Conservation (phyloP, 2,329 filamentous ascomycete species). For the Pestalotiopsis sp. region DNA sequence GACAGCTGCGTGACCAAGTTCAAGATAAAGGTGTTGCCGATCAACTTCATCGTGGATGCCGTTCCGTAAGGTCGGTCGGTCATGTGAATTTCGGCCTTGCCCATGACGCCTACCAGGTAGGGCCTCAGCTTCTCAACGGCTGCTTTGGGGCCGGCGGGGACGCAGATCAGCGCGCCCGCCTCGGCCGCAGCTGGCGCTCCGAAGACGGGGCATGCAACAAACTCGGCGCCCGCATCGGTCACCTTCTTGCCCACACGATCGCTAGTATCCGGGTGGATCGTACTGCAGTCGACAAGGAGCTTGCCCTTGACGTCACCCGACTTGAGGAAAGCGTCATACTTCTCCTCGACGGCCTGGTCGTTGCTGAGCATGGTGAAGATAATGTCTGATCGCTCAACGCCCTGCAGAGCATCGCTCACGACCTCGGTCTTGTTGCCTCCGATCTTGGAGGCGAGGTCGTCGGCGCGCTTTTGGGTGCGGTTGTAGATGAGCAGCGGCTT, state of each 20-base stretch:
- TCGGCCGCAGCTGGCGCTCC: constrained; percentile 66
- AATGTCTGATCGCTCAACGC: constrained; percentile 70
- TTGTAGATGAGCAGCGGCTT: constrained; percentile 80
- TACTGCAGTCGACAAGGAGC: constrained; percentile 85
- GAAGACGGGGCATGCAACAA: constrained; percentile 74
- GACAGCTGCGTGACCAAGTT: constrained; percentile 81
- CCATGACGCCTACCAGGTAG: constrained; percentile 69
- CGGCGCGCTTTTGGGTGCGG: constrained; percentile 68
- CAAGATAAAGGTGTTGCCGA: constrained; percentile 85
- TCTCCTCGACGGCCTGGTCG: constrained; percentile 70
- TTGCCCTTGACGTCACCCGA: constrained; percentile 63
- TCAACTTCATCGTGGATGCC: constrained; percentile 74
- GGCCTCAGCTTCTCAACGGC: constrained; percentile 64
- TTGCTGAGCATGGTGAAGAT: constrained; percentile 83
- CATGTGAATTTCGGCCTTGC: constrained; percentile 56
- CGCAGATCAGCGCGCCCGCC: constrained; percentile 65
- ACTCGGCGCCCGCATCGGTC: constrained; percentile 64
- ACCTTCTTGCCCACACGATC: constrained; percentile 64
- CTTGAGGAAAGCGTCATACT: constrained; percentile 56
- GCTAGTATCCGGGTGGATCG: constrained; percentile 82
- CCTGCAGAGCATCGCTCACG: constrained; percentile 65
- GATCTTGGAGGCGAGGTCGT: constrained; percentile 64
- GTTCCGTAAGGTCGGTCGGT: constrained; percentile 40
- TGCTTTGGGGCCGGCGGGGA: constrained; percentile 62
- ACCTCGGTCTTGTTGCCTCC: constrained; percentile 65